Evolutionary conservation across 768 basidiomycete species (phyloP), one percentile per base, ranked within the genome.

Genomic region (Mycena floridula): DNA sequence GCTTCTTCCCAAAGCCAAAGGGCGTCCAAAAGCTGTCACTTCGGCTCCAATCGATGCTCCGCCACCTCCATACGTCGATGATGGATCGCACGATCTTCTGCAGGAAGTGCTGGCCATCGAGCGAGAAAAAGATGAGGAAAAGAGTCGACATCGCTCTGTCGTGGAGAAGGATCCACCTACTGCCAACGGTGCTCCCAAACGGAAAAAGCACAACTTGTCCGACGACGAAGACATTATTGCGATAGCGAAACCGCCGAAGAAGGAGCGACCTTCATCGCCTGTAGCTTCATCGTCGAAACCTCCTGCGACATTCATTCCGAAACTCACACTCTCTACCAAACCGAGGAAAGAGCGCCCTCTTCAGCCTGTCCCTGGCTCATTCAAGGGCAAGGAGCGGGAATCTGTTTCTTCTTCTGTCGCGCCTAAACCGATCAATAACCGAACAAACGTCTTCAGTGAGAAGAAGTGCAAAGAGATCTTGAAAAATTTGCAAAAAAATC

Each of bases 91-190:
- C 51, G 87, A 90, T 54, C 70, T 90, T 30, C 65, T 88, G 2
- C 84, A 88, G 58, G 87, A 89, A 58, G 85, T 90, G 16, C 74
- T 89, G 43, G 87, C 87, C 7, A 84, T 89, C 30, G 87, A 89
- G 57, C 69, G 76, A 43, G 78, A 82, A 61, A 76, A 81, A 59
- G 69, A 71, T 43, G 76, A 81, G 54, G n/a, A n/a, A n/a, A 71
- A 72, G 48, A 69, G 66, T 30, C 73, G 73, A 23, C 69, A 70
- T 22, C 71, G 75, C 26, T 65, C 64, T 39, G 55, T 56, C n/a
- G 75, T 68, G 28, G 64, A 59, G 16, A 71, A 62, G 44, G 68
- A 67, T 27, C 61, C 60, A 20, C 53, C 66, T 40, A 42, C 58
- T 16, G 50, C 64, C 42, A 72, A 69, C 58, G 63, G 70, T 1